Base-by-base conservation (phyloP, 192 early-diverging fungal genomes). In the Coemansia interrupta region DNA sequence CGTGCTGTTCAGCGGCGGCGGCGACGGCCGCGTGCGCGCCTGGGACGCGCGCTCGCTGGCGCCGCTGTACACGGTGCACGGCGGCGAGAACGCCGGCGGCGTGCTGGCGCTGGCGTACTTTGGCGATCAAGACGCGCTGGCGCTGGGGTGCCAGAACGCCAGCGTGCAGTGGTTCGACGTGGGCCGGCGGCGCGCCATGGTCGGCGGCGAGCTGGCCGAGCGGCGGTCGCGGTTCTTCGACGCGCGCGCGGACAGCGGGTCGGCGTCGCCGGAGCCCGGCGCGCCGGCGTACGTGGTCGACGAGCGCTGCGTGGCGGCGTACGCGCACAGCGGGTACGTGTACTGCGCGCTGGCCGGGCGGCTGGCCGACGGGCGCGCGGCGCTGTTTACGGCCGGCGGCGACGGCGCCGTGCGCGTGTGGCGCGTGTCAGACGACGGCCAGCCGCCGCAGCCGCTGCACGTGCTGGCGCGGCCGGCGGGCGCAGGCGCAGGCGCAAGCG, bases 81-180 rank as follows among this genome's bases (percentile, higher is more conserved):
- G 85, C 12, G 84, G 84, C 8, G 82, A 83, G 39, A 86, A 91
- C 61, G 84, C 89, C 5, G 89, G 89, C 5, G 86, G 86, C 22
- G 59, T 91, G 4, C 83, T 89, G 49, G 84, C 86, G 0, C 56
- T 89, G 5, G 87, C 83, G 23, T 86, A 85, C 58, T 86, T 82
- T 13, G 65, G 66, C 15, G 23, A n/a, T n/a, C 55, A 14, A 70
- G 82, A 85, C 12, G 78, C 66, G 5, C 58, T 91, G 55, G 86
- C 84, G 30, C 83, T 91, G 55, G 89, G 89, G 0, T 86, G 87
- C 56, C 87, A 91, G 61, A 88, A 91, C 65, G 89, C 89, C 9
- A 86, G 85, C 58, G 84, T 91, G 55, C 87, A 89, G 79, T 45
- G 63, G 58, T 80, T 82, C 26, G 68, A 69, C 39, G 60, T 80